Conservation (phyloP, 768 basidiomycete genomes). For the Mycena vulgaris region DNA sequence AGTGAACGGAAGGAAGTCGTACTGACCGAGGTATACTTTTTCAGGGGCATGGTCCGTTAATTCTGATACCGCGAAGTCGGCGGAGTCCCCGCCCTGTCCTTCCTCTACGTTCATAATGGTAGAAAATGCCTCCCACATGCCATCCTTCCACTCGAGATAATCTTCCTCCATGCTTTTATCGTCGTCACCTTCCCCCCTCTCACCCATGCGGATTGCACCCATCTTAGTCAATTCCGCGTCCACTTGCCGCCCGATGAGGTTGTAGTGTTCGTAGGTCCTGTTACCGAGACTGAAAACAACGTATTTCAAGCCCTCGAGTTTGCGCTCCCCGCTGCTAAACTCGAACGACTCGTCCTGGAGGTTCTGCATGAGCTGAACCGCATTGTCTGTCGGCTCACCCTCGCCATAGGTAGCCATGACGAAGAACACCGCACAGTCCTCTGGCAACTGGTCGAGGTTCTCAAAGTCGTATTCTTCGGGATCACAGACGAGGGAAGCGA, state of each 20-base stretch:
- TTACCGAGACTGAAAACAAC: slow-evolving; percentile 96
- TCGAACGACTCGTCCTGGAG: slow-evolving; percentile 89
- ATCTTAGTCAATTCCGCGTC: slow-evolving; percentile 82
- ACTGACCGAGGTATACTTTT: slow-evolving; percentile 93
- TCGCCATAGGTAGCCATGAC: slow-evolving; percentile 99
- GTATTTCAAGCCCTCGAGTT: slow-evolving; percentile 90
- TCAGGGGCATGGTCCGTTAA: slow-evolving; percentile 80
- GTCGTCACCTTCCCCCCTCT: slow-evolving; percentile 96
- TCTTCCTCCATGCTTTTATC: slow-evolving; percentile 99
- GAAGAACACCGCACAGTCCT: slow-evolving; percentile 91
- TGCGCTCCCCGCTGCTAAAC: slow-evolving; percentile 85
- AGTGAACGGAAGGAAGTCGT: background rate
- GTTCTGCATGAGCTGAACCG: slow-evolving; percentile 94
- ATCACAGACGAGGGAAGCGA: slow-evolving; percentile 96
- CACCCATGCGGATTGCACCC: slow-evolving; percentile 89
- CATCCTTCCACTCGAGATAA: slow-evolving; percentile 99
- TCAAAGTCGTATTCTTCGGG: slow-evolving; percentile 99
- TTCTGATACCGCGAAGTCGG: slow-evolving; percentile 95
- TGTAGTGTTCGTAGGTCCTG: slow-evolving; percentile 97
- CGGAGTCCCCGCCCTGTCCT: slow-evolving; percentile 94
- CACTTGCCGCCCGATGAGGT: slow-evolving; percentile 86
- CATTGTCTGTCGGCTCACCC: slow-evolving; percentile 99
- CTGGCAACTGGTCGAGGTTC: slow-evolving; percentile 92
- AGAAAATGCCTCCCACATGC: slow-evolving; percentile 96
- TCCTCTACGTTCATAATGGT: slow-evolving; percentile 90